Evolutionary conservation across 371 early-diverging fungal species (phyloP).

Genomic region (Mortierella sp.): DNA sequence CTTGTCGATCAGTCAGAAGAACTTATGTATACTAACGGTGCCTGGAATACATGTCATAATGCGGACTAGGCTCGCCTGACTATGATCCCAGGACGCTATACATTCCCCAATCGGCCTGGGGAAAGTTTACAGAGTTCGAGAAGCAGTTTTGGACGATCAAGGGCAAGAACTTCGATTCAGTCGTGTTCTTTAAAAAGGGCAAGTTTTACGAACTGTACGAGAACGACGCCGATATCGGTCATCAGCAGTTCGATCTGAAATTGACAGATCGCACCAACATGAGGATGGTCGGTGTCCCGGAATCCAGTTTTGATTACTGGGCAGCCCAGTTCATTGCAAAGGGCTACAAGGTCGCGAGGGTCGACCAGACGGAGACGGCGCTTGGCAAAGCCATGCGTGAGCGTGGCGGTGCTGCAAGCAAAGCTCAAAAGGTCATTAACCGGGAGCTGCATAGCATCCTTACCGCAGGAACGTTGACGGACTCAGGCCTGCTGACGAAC

Average conservation of each 20-base stretch:
- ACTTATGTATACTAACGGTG: too few species aligned
- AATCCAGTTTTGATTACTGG: slow-evolving; percentile 95
- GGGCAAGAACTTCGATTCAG: slow-evolving; percentile 93
- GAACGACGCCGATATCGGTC: slow-evolving; percentile 99
- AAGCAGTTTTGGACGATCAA: slow-evolving; percentile 99
- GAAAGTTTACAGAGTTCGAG: slow-evolving; percentile 96
- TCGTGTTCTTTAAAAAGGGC: slow-evolving; percentile 99
- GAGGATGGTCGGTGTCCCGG: slow-evolving; percentile 99
- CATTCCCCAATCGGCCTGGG: slow-evolving; percentile 87
- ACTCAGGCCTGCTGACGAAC: slow-evolving; percentile 85
- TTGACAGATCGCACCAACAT: slow-evolving; percentile 98
- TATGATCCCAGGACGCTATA: slow-evolving; percentile 97
- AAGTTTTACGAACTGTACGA: slow-evolving; percentile 99
- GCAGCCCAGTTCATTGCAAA: slow-evolving; percentile 96
- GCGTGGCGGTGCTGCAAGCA: slow-evolving; percentile 55
- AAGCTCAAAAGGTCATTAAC: slow-evolving; percentile 88
- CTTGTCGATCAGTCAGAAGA: too few species aligned
- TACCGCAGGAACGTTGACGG: slow-evolving; percentile 96
- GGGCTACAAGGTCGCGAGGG: slow-evolving; percentile 96
- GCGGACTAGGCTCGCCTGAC: slow-evolving; percentile 72
- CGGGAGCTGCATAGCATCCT: slow-evolving; percentile 95
- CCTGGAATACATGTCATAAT: too few species aligned
- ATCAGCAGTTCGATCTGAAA: slow-evolving; percentile 96
- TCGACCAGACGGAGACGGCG: slow-evolving; percentile 98
- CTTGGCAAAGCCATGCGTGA: slow-evolving; percentile 97